phyloP scores from a whole-genome alignment of 768 basidiomycete genomes.

The Phlegmacium glaucopus region DNA sequence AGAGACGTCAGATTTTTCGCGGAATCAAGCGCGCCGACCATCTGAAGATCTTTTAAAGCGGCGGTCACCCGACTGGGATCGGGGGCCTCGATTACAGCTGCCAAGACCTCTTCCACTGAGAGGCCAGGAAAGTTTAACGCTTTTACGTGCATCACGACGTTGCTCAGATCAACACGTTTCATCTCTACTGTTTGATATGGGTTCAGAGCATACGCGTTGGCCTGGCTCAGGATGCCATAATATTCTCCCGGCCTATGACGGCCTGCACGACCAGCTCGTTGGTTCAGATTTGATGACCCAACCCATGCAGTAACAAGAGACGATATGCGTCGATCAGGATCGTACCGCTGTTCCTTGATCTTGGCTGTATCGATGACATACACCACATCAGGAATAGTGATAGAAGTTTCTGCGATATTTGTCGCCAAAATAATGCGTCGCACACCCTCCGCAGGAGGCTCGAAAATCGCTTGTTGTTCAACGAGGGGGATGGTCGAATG shows the following conservation, averaged over 20 bases:
- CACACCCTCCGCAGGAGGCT: constrained; percentile 71
- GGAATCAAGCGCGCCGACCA: constrained; percentile 84
- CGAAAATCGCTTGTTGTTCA: constrained; percentile 89
- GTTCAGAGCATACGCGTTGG: constrained; percentile 56
- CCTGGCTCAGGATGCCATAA: constrained; percentile 73
- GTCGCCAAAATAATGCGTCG: constrained; percentile 90
- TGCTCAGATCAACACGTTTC: constrained; percentile 86
- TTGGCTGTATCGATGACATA: constrained; percentile 90
- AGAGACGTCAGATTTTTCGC: constrained; percentile 79
- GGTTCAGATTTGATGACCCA: constrained; percentile 85
- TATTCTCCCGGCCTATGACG: constrained; percentile 90
- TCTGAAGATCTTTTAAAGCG: constrained; percentile 75
- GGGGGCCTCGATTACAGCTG: constrained; percentile 87
- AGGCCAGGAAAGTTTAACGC: constrained; percentile 86
- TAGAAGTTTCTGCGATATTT: constrained; percentile 93
- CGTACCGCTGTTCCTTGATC: constrained; percentile 86
- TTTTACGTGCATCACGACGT: constrained; percentile 96
- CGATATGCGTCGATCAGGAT: constrained; percentile 85
- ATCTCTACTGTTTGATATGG: constrained; percentile 93
- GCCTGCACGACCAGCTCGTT: constrained; percentile 90
- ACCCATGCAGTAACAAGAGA: constrained; percentile 90
- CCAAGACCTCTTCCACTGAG: constrained; percentile 84
- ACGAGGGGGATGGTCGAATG: constrained; percentile 87
- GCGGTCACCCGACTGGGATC: constrained; percentile 67
- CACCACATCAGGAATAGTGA: constrained; percentile 94